Evolutionary conservation across 352 stramenopile species (phyloP).

Genomic region (Pythium monospermum): DNA sequence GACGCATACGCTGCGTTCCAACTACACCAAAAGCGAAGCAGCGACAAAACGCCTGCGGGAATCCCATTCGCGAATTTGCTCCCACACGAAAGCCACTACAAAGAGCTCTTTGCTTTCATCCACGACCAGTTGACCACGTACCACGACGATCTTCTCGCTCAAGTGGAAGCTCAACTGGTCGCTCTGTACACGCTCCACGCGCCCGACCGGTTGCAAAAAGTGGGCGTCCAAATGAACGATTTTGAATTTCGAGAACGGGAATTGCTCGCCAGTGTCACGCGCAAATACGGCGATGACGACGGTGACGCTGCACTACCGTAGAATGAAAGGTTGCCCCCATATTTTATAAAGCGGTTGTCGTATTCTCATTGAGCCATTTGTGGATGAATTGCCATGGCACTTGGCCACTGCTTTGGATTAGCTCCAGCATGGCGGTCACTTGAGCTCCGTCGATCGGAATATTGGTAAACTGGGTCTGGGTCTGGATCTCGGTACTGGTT

Average conservation of each 20-base stretch:
- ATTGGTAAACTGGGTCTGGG: too few species aligned
- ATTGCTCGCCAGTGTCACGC: conserved; percentile 32
- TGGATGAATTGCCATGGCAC: conserved; percentile 7
- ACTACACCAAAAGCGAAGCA: conserved; percentile 6
- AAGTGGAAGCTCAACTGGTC: conserved; percentile 25
- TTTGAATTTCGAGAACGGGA: conserved; percentile 44
- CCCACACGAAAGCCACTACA: conserved; percentile 19
- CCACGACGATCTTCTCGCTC: conserved; percentile 21
- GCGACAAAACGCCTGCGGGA: neutral
- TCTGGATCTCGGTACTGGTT: too few species aligned
- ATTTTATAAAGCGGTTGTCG: neutral
- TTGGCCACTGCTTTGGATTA: conserved; percentile 1
- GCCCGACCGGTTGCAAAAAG: conserved; percentile 49
- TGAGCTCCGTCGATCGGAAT: neutral
- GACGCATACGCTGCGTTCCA: conserved; percentile 25
- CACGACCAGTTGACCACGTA: conserved; percentile 24
- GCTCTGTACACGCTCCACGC: conserved; percentile 40
- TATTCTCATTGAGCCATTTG: neutral
- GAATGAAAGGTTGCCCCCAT: too few species aligned
- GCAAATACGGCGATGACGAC: too few species aligned
- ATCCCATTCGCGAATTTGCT: conserved; percentile 11
- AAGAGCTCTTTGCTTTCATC: conserved; percentile 28
- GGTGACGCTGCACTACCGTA: too few species aligned
- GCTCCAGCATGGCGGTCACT: conserved; percentile 10
- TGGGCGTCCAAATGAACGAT: conserved; percentile 38